Percentiles rank a stretch among this genome's conserved stretches.
phyloP scores from a whole-genome alignment of 179 eudicot genomes.

The Carnegiea gigantea region DNA sequence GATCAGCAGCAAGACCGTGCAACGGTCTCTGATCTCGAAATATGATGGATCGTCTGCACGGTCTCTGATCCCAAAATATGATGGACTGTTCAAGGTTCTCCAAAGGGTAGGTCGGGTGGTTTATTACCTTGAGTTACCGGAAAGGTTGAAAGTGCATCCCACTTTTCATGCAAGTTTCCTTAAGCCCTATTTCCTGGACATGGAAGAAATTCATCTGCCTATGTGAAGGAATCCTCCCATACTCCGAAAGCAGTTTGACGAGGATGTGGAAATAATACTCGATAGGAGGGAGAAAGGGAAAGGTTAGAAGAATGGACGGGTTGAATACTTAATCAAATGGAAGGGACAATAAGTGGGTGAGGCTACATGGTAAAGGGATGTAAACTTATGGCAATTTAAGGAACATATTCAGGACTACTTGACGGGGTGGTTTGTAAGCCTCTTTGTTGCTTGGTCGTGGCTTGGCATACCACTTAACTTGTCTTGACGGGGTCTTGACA shows the following conservation, averaged over 20 bases:
- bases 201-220: too few relatives aligned
- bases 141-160: too few relatives aligned
- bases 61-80: too few relatives aligned
- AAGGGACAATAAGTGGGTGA: not conserved
- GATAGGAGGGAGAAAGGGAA: not conserved
- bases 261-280: constrained; percentile 2
- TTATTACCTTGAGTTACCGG: too few relatives aligned
- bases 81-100: too few relatives aligned
- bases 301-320: constrained; percentile 19
- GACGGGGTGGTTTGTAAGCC: constrained; percentile 17
- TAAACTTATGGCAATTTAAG: constrained; percentile 14
- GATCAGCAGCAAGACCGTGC: too few relatives aligned
- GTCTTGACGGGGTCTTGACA: not conserved
- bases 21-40: too few relatives aligned
- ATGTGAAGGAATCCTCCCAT: not conserved
- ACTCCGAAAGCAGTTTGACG: not conserved
- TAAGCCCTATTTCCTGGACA: too few relatives aligned
- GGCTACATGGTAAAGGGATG: constrained; percentile 7
- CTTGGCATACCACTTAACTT: not conserved
- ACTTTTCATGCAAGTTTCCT: too few relatives aligned
- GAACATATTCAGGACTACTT: not conserved
- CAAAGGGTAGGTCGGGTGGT: too few relatives aligned
- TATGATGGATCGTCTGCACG: too few relatives aligned
- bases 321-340: constrained; percentile 4
- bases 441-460: not conserved